Conservation (phyloP, 768 basidiomycete species). For the Mycena haematopus region DNA sequence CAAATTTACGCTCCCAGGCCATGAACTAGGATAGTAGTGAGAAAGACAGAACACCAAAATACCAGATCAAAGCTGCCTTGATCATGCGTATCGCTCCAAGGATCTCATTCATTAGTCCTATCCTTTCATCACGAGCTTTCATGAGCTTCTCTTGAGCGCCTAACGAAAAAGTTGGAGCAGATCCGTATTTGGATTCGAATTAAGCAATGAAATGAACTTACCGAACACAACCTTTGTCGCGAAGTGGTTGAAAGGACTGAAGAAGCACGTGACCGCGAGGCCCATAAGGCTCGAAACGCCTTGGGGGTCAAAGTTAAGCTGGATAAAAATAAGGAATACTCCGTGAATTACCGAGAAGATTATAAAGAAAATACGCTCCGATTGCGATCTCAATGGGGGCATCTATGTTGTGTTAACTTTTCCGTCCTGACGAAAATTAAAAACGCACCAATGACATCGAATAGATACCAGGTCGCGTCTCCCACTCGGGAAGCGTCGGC, state of each 20-base stretch:
- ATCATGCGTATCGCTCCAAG: constrained; percentile 90
- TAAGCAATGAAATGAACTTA: constrained; percentile 16
- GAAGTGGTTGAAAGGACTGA: constrained; percentile 76
- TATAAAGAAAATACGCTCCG: not conserved
- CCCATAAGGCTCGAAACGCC: constrained; percentile 74
- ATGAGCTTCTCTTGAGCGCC: constrained; percentile 63
- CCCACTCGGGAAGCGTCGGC: not conserved
- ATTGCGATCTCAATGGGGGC: not conserved
- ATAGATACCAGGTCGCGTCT: not conserved
- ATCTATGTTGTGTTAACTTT: not conserved
- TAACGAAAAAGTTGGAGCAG: constrained; percentile 47
- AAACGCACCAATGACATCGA: not conserved
- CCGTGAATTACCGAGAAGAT: not conserved
- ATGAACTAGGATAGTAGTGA: constrained; percentile 66
- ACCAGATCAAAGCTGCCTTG: constrained; percentile 48
- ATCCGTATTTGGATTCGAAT: not conserved
- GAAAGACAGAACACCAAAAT: constrained; percentile 1
- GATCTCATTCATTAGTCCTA: constrained; percentile 83
- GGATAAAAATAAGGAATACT: not conserved
- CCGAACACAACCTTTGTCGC: constrained; percentile 72
- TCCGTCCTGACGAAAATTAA: not conserved
- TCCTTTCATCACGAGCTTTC: constrained; percentile 90
- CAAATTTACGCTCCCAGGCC: constrained; percentile 92
- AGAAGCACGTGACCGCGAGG: constrained; percentile 72
- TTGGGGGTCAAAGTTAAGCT: not conserved